A percentile compares a stretch with the other conserved stretches of the same genome.
phyloP scores from a whole-genome alignment of 805 yeast genomes.

The Torulaspora delbrueckii region DNA sequence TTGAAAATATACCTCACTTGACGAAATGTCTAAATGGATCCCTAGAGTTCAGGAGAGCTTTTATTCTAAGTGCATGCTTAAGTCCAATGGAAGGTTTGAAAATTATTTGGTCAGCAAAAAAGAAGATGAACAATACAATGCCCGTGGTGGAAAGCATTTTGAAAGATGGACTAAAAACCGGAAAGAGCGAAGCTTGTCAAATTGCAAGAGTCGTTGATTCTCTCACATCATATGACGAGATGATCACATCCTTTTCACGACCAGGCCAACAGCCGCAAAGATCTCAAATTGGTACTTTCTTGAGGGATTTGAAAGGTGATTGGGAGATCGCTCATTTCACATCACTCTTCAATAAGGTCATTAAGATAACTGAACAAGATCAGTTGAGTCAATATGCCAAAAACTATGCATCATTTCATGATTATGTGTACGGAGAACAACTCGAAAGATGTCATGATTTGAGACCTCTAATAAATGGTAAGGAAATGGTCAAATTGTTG shows the following conservation, averaged over 20 bases:
- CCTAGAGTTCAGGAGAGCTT: conserved; percentile 18
- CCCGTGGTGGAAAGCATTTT: conserved; percentile 44
- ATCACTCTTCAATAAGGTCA: conserved; percentile 24
- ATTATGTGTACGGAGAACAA: conserved; percentile 21
- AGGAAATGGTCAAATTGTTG: conserved; percentile 49
- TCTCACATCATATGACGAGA: conserved; percentile 23
- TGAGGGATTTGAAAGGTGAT: conserved; percentile 50
- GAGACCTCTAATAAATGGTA: conserved; percentile 75
- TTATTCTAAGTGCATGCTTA: conserved; percentile 17
- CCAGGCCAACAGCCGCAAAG: conserved; percentile 34
- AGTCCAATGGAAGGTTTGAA: conserved; percentile 23
- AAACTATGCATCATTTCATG: conserved; percentile 35
- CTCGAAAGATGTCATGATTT: conserved; percentile 35
- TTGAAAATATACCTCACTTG: conserved; percentile 6
- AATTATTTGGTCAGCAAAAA: conserved; percentile 28
- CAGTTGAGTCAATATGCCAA: conserved; percentile 12
- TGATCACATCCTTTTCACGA: conserved; percentile 29
- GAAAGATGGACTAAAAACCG: conserved; percentile 65
- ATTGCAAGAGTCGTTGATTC: conserved; percentile 44
- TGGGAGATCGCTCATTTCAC: conserved; percentile 45
- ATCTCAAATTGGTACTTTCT: conserved; percentile 54
- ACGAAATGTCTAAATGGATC: conserved; percentile 1
- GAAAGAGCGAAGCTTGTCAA: conserved; percentile 50
- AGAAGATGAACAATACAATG: conserved; percentile 24
- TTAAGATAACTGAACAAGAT: conserved; percentile 1